Evolutionary conservation across 1,284 basidiomycete genomes (phyloP).

Genomic region (Prillingera fragicola): DNA sequence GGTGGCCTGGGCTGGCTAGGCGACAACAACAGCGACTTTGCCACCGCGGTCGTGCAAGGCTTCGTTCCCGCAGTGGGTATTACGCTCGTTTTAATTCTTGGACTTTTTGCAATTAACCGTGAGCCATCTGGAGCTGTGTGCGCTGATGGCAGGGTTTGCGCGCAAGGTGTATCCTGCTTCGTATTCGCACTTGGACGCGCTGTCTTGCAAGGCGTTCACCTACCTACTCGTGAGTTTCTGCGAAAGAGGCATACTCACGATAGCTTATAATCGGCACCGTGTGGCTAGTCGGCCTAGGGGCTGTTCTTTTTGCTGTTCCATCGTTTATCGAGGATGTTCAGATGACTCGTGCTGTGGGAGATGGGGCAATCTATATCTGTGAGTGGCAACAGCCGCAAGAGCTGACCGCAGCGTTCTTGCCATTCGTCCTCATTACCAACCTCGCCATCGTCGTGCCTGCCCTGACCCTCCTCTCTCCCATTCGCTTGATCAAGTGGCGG

Average conservation of each 20-base stretch:
- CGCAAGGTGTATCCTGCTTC: conserved; percentile 58
- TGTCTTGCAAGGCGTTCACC: conserved; percentile 64
- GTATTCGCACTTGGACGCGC: conserved; percentile 57
- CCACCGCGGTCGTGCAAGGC: conserved; percentile 60
- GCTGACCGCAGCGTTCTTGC: conserved; percentile 34
- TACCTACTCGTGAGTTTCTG: conserved; percentile 52
- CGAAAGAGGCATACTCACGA: background rate
- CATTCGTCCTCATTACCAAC: conserved; percentile 60
- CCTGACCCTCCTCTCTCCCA: conserved; percentile 63
- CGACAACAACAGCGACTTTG: conserved; percentile 52
- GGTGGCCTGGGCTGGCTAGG: conserved; percentile 59
- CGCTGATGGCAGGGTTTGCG: conserved; percentile 17
- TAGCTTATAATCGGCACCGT: conserved; percentile 53
- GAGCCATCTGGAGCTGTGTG: conserved; percentile 34
- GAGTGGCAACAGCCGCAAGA: conserved; percentile 28
- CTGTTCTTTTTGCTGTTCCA: conserved; percentile 61
- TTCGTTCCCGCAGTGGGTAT: conserved; percentile 62
- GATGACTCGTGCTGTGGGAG: conserved; percentile 55
- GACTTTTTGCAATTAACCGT: conserved; percentile 58
- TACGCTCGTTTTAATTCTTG: conserved; percentile 56
- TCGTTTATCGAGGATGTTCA: conserved; percentile 53
- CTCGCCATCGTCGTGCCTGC: conserved; percentile 66
- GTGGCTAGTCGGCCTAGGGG: conserved; percentile 62
- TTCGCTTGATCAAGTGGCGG: conserved; percentile 57
- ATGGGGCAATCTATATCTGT: conserved; percentile 66